A percentile compares a stretch with the other conserved stretches of the same genome.
Conservation (phyloP, 768 basidiomycete species). For the Psilocybe subaeruginosa region DNA sequence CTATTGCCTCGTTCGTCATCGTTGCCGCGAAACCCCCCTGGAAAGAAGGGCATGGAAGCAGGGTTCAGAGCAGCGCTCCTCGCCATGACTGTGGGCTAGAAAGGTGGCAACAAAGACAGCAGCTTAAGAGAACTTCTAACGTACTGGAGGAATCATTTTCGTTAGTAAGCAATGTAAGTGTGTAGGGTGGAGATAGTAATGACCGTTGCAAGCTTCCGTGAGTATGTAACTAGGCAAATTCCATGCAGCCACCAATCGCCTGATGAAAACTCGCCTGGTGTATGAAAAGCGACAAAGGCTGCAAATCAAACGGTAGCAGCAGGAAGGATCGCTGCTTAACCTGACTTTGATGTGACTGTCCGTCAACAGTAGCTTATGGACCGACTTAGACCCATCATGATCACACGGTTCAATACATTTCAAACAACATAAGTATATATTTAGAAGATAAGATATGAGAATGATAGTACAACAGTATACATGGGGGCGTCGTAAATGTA, state of each 20-base stretch:
- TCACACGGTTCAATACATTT: conserved; percentile 3
- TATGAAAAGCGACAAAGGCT: background rate
- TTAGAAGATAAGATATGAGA: conserved; percentile 14
- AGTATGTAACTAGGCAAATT: conserved; percentile 38
- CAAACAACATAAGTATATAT: conserved; percentile 1
- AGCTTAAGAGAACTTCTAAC: conserved; percentile 33
- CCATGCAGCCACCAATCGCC: conserved; percentile 40
- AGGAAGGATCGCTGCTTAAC: background rate
- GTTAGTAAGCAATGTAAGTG: conserved; percentile 32
- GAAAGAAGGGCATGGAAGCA: conserved; percentile 84
- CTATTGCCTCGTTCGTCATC: conserved; percentile 56
- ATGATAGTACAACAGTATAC: conserved; percentile 9
- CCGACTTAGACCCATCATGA: background rate
- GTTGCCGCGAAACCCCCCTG: conserved; percentile 59
- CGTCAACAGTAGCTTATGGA: background rate
- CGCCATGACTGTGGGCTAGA: conserved; percentile 54
- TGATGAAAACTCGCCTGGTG: conserved; percentile 10
- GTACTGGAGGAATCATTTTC: conserved; percentile 20
- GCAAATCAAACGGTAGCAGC: background rate
- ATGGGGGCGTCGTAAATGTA: background rate
- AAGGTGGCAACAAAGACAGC: conserved; percentile 39
- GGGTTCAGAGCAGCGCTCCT: conserved; percentile 81
- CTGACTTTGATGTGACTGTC: conserved; percentile 14
- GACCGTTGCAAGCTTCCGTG: conserved; percentile 26
- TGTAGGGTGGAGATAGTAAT: conserved; percentile 16